Evolutionary conservation across 371 early-diverging fungal species (phyloP).

Genomic region (Mortierella sp.): DNA sequence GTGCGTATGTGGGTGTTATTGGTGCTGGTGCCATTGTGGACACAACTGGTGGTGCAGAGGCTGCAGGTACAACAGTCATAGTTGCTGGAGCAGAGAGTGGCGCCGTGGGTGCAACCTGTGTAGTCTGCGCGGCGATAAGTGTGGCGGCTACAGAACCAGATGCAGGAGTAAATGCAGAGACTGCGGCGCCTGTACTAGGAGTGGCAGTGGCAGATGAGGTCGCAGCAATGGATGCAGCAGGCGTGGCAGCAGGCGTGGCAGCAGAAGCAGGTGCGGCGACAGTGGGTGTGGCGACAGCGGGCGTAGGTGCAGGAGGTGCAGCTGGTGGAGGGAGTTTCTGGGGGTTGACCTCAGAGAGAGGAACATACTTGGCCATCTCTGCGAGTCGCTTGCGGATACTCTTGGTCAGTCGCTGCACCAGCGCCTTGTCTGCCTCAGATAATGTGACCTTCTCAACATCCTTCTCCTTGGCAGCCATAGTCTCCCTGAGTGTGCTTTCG

Average conservation of each 20-base stretch:
- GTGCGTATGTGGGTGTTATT: no score
- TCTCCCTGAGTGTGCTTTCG: not conserved
- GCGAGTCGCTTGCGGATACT: conserved; percentile 39
- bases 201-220: not conserved
- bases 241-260: not conserved
- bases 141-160: not conserved
- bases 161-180: not conserved
- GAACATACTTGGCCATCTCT: conserved; percentile 51
- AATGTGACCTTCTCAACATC: not conserved
- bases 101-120: not conserved
- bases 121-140: not conserved
- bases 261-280: not conserved
- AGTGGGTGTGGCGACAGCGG: not conserved
- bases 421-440: conserved; percentile 20
- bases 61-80: not conserved
- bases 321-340: conserved; percentile 44
- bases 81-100: not conserved
- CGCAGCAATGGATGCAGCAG: conserved; percentile 10
- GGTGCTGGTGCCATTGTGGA: not conserved
- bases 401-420: conserved; percentile 21
- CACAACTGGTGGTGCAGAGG: not conserved
- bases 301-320: not conserved
- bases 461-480: not conserved
- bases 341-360: conserved; percentile 48
- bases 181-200: not conserved